Evolutionary conservation across 192 early-diverging fungal species (phyloP), one percentile per base, ranked within the genome.

Genomic region (Mortierella claussenii): DNA sequence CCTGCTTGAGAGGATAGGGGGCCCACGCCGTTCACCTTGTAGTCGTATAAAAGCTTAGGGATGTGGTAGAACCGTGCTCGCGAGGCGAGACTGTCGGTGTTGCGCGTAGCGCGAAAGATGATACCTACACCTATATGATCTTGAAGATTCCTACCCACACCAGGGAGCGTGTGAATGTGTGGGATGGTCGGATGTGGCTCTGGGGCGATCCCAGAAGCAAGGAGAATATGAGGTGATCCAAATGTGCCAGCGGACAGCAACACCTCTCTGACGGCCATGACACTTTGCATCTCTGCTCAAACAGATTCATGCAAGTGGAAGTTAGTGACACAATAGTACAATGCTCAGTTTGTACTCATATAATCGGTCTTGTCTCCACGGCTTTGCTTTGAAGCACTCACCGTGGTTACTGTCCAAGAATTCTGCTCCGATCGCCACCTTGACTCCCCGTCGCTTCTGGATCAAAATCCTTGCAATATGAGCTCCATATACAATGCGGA

Each of bases 201-300:
- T 9, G 75, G 76, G 0, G 70, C 81, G 47, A 84, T 75, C 45
- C 83, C 81, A 17, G 81, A 83, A 23, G 78, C 58, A 24, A 80
- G 6, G 11, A 83, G 71, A 27, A 84, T 68, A 2, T 68, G 63
- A 2, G 83, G 81, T 0, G 79, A 73, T 30, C 65, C 65, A 60
- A 80, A 66, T 17, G 83, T 28, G 13, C 83, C 83, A 15, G 78
- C 83, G 42, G 64, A 69, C 44, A 84, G 69, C 28, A 84, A 58
- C 4, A 84, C 78, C 23, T 85, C 83, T 37, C 54, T 73, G 17
- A 52, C 42, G 20, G 65, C 68, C 58, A 62, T 68, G 37, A 74
- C 68, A 18, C 37, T 40, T 0, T 60, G 62, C 32, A 67, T 42
- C 27, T 55, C 78, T 70, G 50, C 20, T 53, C 47, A 8, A 1